Base-by-base conservation (phyloP, 805 yeast genomes). In the Yarrowia sp. region DNA sequence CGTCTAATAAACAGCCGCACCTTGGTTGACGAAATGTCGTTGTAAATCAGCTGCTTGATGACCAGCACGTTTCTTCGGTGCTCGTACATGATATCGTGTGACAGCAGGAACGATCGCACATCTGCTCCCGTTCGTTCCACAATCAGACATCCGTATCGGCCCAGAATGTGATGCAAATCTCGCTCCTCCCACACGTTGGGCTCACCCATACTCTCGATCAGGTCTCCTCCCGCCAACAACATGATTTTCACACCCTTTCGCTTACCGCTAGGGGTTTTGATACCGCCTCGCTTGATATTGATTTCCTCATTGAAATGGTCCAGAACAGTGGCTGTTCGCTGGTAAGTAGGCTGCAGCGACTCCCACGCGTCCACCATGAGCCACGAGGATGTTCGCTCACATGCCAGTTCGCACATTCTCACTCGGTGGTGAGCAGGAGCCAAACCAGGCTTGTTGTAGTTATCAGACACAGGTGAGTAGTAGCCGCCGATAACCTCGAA, bases 341-440 rank as follows among this genome's bases (percentile, higher is more conserved):
- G 91, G 75, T 95, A 95, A 51, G 86, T 82, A 0, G 90, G 89
- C 76, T 95, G 99, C 67, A 95, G 80, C 3, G 96, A 88, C 78
- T 95, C 99, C 99, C 99, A 95, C 0, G 98, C 98, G 75, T 95
- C 99, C 33, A 95, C 99, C 99, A 95, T 95, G 43, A 95, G 81
- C 99, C 99, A 95, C 32, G 93, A 86, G 4, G 95, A 86, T 0
- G 99, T 95, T 72, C 99, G 82, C 74, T 95, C 99, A 76, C 99
- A 92, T 0, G 98, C 98, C 73, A 95, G 81, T 75, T 95, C 99
- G 77, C 99, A 92, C 99, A 95, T 95, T 63, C 98, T 82, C 10
- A 95, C 99, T 66, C 99, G 84, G 75, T 95, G 97, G 67, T 81
- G 82, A 0, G 98, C 81, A 0, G 90, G 86, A 0, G 99, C 98